Conservation (phyloP, 495 filamentous ascomycete genomes). For the Podospora bellae-mahoneyi region DNA sequence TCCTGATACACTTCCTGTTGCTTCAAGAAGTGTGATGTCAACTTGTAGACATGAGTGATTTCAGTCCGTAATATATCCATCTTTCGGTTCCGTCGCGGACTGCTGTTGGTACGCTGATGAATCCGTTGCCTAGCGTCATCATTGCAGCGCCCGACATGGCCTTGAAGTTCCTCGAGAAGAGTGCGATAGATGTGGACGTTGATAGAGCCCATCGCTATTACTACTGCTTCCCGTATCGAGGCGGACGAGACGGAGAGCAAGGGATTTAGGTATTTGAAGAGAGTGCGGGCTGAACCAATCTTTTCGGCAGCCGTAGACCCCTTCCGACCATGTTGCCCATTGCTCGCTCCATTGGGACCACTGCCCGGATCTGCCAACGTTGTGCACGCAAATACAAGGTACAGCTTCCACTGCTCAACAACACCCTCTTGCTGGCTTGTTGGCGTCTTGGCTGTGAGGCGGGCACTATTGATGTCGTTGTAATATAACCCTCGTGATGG, state of each 20-base stretch:
- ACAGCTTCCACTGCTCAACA: slow-evolving; percentile 98
- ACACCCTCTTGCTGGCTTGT: slow-evolving; percentile 81
- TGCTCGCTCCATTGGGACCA: slow-evolving; percentile 52
- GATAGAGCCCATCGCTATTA: slow-evolving; percentile 86
- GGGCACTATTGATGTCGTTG: slow-evolving; percentile 43
- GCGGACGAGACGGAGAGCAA: slow-evolving; percentile 72
- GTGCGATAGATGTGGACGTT: slow-evolving; percentile 94
- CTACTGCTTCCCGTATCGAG: slow-evolving; percentile 84
- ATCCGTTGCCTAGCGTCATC: slow-evolving; percentile 86
- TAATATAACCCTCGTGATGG: slow-evolving; percentile 60
- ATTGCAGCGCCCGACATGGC: slow-evolving; percentile 73
- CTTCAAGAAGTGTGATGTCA: slow-evolving; percentile 87
- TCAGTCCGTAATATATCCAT: slow-evolving; percentile 88
- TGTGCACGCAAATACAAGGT: slow-evolving; percentile 93
- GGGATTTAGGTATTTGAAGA: slow-evolving; percentile 89
- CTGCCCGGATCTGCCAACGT: slow-evolving; percentile 83
- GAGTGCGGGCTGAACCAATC: slow-evolving; percentile 77
- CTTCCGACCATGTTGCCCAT: slow-evolving; percentile 80
- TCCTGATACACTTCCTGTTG: slow-evolving; percentile 76
- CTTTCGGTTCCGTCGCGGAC: slow-evolving; percentile 67
- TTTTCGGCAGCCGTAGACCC: slow-evolving; percentile 74
- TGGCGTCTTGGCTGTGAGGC: slow-evolving; percentile 53
- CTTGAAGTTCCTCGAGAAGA: slow-evolving; percentile 83
- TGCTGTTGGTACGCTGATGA: slow-evolving; percentile 75
- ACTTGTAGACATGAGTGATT: slow-evolving; percentile 90